These are phyloP conservation scores for rapeseed (Brassica napus) DNA, from an alignment of 345 rosid genomes.

Conservation along the genomic window DNA sequence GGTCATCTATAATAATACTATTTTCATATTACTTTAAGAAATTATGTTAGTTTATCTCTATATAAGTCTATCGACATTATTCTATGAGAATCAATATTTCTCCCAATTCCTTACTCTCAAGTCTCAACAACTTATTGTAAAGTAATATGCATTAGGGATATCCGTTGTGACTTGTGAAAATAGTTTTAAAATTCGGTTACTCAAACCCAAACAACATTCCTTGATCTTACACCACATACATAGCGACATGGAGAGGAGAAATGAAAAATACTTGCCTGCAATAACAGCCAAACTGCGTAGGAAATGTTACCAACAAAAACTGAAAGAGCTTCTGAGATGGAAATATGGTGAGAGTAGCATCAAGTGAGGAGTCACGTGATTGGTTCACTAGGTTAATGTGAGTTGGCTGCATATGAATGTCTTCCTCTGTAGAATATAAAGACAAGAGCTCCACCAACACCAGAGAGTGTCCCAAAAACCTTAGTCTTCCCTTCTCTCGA, in stretches of 20 bases:
- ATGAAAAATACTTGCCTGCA: slow-evolving; percentile 34
- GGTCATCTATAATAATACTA: too few species aligned
- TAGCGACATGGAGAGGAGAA: neutral
- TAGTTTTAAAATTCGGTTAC: too few species aligned
- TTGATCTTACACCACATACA: neutral
- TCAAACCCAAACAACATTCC: neutral
- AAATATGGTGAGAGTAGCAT: slow-evolving; percentile 4
- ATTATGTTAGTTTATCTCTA: too few species aligned
- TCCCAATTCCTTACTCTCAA: too few species aligned
- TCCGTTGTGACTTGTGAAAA: too few species aligned
- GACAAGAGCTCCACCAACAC: slow-evolving; percentile 62
- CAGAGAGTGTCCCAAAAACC: slow-evolving; percentile 46
- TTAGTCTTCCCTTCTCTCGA: slow-evolving; percentile 51
- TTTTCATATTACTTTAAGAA: too few species aligned
- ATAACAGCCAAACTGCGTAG: slow-evolving; percentile 38
- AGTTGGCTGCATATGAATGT: slow-evolving; percentile 42
- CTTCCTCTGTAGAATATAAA: slow-evolving; percentile 59
- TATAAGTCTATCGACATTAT: too few species aligned
- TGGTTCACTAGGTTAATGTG: slow-evolving; percentile 23
- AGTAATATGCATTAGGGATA: too few species aligned
- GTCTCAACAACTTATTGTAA: too few species aligned
- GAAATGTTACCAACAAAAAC: slow-evolving; percentile 33
- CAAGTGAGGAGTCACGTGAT: slow-evolving; percentile 18
- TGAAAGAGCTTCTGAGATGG: slow-evolving; percentile 33
- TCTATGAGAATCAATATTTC: too few species aligned